Conservation (phyloP, 2,329 filamentous ascomycete genomes). For the Blastomyces percursus region DNA sequence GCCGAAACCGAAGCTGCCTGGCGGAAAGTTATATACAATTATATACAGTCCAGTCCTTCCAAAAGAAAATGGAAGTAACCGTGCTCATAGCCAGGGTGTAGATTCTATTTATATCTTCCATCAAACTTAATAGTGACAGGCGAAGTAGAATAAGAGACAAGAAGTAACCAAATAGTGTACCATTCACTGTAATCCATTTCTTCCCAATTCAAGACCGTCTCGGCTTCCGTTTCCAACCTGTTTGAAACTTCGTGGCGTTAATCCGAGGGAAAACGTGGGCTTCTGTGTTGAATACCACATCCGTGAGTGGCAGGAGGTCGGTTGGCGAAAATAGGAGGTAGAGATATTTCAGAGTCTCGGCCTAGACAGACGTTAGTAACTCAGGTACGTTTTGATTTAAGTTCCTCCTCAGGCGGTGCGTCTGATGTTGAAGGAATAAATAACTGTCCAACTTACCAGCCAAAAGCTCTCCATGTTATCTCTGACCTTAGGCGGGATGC, state of each 20-base stretch:
- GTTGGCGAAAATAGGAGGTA: conserved; percentile 84
- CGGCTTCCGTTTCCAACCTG: conserved; percentile 29
- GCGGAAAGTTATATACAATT: no score
- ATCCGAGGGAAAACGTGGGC: conserved; percentile 85
- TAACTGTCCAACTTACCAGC: conserved; percentile 42
- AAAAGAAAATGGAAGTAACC: no score
- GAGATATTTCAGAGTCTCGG: conserved; percentile 95
- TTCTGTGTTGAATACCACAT: conserved; percentile 91
- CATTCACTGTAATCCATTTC: neutral
- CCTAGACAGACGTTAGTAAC: conserved; percentile 24
- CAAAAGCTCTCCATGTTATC: conserved; percentile 99
- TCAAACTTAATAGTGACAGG: neutral
- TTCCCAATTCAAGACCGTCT: neutral
- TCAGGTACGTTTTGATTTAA: neutral
- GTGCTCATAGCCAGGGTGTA: no score
- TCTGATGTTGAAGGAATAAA: neutral
- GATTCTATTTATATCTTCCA: no score
- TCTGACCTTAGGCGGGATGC: conserved; percentile 54
- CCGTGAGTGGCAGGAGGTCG: conserved; percentile 71
- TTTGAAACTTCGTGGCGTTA: conserved; percentile 43
- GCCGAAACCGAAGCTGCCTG: no score
- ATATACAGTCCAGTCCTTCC: no score
- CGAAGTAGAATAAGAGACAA: no score
- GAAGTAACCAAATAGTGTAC: no score
- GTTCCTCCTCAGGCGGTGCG: neutral